Base-by-base conservation (phyloP, 1,139 yeast genomes). In the Geotrichum siamense region DNA sequence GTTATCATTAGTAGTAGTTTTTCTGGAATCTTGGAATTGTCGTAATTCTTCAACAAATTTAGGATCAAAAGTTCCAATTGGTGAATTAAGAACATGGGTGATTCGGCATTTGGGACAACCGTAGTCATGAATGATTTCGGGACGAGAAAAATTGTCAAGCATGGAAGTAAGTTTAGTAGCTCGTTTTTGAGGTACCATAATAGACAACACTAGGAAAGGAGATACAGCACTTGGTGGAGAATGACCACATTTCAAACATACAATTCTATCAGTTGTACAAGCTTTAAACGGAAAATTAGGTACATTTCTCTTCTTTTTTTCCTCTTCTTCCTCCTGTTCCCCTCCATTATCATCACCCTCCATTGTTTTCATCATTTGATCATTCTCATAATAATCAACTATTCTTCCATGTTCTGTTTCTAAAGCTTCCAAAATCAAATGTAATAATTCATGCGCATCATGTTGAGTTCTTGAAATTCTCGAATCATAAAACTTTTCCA, bases 371-470 rank as follows among this genome's bases (percentile, higher is more conserved):
- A 33, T 41, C 17, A 26, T 33, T 13, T 41, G 41, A 6, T 28
- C 38, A 8, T 36, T 38, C 21, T 43, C 6, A 62, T 62, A 49
- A 20, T 62, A 68, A 50, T 67, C 72, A 30, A 59, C 63, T 33
- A 78, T 55, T 35, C 67, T 64, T 10, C 68, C 59, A 53, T 76
- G 72, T 58, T 89, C 96, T 48, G 71, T 74, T 46, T 82, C 81
- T 45, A 89, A 67, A 0, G 93, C 81, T 56, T 89, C 95, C 37
- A 87, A 67, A 29, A 89, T 71, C 45, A 85, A 63, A 57, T 85
- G 94, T 26, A 91, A 74, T 50, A 91, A 70, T 57, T 91, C 98
- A 54, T 91, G 97, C 0, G 97, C 96, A 65, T 89, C 97, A 55
- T 89, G 95, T 63, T 91, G 98, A 35, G 77, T 76, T 27, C 87